Evolutionary conservation across 176 grass and related monocot species (phyloP), one percentile per base, ranked within the genome.

Genomic region (Musa acuminata): DNA sequence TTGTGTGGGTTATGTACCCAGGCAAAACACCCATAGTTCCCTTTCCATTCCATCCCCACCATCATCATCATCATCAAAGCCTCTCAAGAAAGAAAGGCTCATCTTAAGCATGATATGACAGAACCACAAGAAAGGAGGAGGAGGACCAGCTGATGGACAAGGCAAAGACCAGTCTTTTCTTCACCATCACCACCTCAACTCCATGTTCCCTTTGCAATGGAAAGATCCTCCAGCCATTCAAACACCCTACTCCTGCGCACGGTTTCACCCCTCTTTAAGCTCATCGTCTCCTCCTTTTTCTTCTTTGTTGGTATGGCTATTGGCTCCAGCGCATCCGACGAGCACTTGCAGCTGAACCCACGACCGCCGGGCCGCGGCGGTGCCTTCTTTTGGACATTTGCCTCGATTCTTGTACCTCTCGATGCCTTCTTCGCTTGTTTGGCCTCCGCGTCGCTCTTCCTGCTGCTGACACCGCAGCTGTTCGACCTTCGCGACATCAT

Each of bases 141-240:
- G 35, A 6, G 35, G 29, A 35, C 29, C 35, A 6, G 35, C 0
- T 43, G 35, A 43, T 43, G 35, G 35, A 43, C 4, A 43, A 43
- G 35, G 35, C 35, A 43, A 43, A 43, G 35, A 43, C 35, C 35
- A 43, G 35, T 76, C 72, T 80, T 89, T 51, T 83, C 19, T 89
- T 77, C 20, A 86, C 83, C 83, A 89, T 86, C 78, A 9, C 83
- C 86, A 86, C 84, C 87, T 86, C 87, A 84, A 13, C 72, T 84
- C 1, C 87, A 73, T 19, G 67, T 10, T 25, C 11, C 75, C 76
- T 83, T 91, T 53, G 13, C 17, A 19, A 87, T 78, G 43, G 85
- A 74, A 19, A 87, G 82, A 13, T 91, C 89, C 20, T 91, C 82
- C 49, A 91, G 0, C 85, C 85, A 91, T 55, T 85, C 77, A 8